Evolutionary conservation across 2,329 filamentous ascomycete species (phyloP), one percentile per base, ranked within the genome.

Genomic region (Aspergillus sp.): DNA sequence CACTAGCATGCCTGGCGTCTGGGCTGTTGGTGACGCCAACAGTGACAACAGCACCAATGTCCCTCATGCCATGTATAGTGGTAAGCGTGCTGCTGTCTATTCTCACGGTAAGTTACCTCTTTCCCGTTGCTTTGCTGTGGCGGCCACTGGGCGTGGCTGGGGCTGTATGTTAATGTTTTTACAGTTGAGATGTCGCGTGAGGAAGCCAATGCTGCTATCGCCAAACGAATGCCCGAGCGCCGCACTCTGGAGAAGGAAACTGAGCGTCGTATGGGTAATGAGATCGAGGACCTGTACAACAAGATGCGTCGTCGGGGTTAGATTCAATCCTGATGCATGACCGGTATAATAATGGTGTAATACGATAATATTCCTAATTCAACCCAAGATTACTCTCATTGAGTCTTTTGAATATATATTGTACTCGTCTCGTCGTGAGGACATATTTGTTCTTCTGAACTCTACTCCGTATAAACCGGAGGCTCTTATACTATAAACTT

Each of bases 21-120:
- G 75, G 53, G 79, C 76, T 4, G 61, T 82, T 19, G 80, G 80
- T 0, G 80, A 83, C 51, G 74, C 74, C 8, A 83, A 82, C 61
- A 73, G 72, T 30, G 79, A 82, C 45, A 74, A 75, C n/a, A 66
- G 70, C 6, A 81, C 78, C 3, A 83, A 82, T 51, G 73, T 82
- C 0, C 78, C 78, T 0, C 79, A 82, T 51, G 80, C 80, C 0
- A 71, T 83, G 55, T 82, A 69, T 56, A 76, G 67, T 8, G 80
- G 79, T 2, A 83, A 83, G 70, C 62, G 72, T 29, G 68, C 78
- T 0, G 79, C 76, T 4, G 78, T 83, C 1, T 79, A 65, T 42
- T 48, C 80, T 4, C 80, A 83, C 52, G 71, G 78, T 80, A 57
- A 67, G 76, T 65, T 45, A 28, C 7, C 10, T 30, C 2, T 29